These are phyloP conservation scores for Pseudoturritis turrita DNA, from an alignment of 345 rosid species.

Conservation along the genomic window DNA sequence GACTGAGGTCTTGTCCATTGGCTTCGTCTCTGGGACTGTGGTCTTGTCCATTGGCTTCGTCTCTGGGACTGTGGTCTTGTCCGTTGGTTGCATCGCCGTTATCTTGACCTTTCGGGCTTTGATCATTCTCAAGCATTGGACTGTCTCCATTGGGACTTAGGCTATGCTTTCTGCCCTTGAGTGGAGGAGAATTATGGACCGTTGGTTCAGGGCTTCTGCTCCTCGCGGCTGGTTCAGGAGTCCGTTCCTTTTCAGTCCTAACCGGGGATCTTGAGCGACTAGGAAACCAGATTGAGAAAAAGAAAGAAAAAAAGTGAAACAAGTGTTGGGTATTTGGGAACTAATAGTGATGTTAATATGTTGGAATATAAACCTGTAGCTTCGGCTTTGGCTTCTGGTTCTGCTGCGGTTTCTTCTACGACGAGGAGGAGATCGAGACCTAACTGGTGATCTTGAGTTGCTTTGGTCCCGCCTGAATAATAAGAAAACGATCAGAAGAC, in stretches of 20 bases:
- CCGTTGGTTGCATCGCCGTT: slow-evolving; percentile 44
- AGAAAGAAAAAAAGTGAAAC: neutral
- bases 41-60: neutral
- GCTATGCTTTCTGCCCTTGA: slow-evolving; percentile 50
- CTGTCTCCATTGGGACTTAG: slow-evolving; percentile 40
- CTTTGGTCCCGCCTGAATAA: slow-evolving; percentile 43
- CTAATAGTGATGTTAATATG: neutral
- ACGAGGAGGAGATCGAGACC: slow-evolving; percentile 42
- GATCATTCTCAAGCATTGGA: slow-evolving; percentile 21
- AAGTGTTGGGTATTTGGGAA: neutral
- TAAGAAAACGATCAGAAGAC: neutral
- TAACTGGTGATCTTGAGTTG: slow-evolving; percentile 63
- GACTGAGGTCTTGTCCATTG: neutral
- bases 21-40: slow-evolving; percentile 14
- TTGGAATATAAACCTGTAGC: slow-evolving; percentile 49
- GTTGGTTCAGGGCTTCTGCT: slow-evolving; percentile 34
- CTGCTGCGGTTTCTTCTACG: slow-evolving; percentile 52
- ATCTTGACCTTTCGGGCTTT: slow-evolving; percentile 38
- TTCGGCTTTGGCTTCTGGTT: slow-evolving; percentile 66
- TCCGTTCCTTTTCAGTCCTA: slow-evolving; percentile 44
- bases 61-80: slow-evolving; percentile 19
- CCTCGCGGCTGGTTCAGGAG: slow-evolving; percentile 37
- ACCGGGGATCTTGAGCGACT: slow-evolving; percentile 69
- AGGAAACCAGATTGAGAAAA: neutral
- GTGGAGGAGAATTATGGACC: slow-evolving; percentile 31